Conservation (phyloP, 2,329 filamentous ascomycete species). For the Colletotrichum tropicale region DNA sequence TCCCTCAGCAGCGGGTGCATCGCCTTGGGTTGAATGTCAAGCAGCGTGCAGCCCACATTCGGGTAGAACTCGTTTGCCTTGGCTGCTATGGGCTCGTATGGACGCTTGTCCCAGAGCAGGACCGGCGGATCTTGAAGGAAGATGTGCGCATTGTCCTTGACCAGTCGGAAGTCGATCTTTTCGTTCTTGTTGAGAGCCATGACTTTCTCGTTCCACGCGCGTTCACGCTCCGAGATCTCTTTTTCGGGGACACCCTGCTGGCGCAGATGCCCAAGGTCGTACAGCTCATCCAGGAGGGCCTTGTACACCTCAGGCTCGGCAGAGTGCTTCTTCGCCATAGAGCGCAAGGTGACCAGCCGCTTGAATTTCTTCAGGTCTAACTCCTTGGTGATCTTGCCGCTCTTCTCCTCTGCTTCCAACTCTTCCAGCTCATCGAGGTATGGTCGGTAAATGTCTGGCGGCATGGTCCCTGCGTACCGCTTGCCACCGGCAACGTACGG, state of each 20-base stretch:
- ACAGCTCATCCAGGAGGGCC: constrained; percentile 36
- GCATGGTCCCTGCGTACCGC: constrained; percentile 29
- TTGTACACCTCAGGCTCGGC: constrained; percentile 23
- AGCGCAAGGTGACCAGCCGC: constrained; percentile 31
- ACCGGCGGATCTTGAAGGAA: constrained; percentile 53
- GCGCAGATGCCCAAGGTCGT: constrained; percentile 28
- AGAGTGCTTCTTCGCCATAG: constrained; percentile 20
- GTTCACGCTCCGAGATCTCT: constrained; percentile 32
- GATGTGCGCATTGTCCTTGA: constrained; percentile 59
- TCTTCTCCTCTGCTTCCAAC: constrained; percentile 32
- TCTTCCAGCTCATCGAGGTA: constrained; percentile 47
- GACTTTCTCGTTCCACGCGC: constrained; percentile 39
- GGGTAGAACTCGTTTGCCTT: constrained; percentile 70
- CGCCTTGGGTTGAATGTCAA: constrained; percentile 70
- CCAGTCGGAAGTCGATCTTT: constrained; percentile 39
- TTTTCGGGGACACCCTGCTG: constrained; percentile 14
- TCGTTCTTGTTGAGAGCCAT: constrained; percentile 34
- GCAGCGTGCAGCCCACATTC: constrained; percentile 56
- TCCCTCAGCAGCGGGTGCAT: constrained; percentile 53
- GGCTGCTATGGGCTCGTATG: constrained; percentile 71
- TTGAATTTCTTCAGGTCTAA: background rate
- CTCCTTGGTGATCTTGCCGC: constrained; percentile 5
- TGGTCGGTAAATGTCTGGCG: constrained; percentile 38
- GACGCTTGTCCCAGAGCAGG: constrained; percentile 72
- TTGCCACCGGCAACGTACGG: constrained; percentile 24